Base-by-base conservation (phyloP, 345 rosid species). In the Citropsis articulata region DNA sequence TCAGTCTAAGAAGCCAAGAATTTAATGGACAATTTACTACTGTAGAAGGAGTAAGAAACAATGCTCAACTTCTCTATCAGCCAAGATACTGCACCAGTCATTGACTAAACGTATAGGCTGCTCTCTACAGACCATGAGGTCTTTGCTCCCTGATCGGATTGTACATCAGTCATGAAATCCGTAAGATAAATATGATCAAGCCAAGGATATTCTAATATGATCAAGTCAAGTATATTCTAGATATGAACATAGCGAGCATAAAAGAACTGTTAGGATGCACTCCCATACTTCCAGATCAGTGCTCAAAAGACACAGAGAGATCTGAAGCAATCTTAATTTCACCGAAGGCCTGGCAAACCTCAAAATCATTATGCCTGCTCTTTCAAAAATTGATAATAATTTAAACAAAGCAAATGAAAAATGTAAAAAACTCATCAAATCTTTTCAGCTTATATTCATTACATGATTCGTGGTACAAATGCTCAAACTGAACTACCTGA, bases 401-500 rank as follows among this genome's bases (percentile, higher is more conserved):
- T 45, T 13, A 3, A 45, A 45, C 50, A 45, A 45, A 45, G 50
- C 16, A 45, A 42, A 13, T 13, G 18, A 45, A 45, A 45, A 45
- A 6, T 53, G 5, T 53, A 22, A 7, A 53, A 53, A 16, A 53
- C 57, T 53, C 57, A 53, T 53, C 57, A 53, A 18, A 53, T 53
- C 21, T 18, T 53, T 53, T 53, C n/a, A 53, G 22, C 7, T 18
- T 53, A 53, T 53, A 53, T 18, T 53, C 57, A 53, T 53, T 53
- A 53, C 21, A 53, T 53, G 57, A 53, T 53, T 53, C 22, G 22
- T 27, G 56, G 14, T 30, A 21, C 24, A 42, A 38, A 66, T 38
- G n/a, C 53, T 18, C 36, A 50, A 7, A 50, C 66, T 66, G 48
- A 80, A 72, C 38, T 81, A 94, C 97, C 98, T 93, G 98, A 60